Evolutionary conservation across 1,139 yeast species (phyloP).

Genomic region (Yamadazyma friedrichii): DNA sequence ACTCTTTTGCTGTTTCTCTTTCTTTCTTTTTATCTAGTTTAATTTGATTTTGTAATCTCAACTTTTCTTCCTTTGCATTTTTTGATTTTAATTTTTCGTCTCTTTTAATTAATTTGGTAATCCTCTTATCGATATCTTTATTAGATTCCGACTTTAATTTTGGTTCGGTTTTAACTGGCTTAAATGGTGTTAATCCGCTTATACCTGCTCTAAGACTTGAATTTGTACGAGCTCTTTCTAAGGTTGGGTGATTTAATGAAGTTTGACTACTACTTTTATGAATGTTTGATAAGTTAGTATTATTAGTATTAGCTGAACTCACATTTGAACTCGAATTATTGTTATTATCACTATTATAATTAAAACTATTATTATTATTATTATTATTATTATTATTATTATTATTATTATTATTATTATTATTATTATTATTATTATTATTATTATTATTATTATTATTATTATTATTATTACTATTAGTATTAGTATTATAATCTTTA

Average conservation of each 20-base stretch:
- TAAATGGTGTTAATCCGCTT: conserved; percentile 30
- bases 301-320: neutral
- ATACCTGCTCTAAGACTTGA: conserved; percentile 25
- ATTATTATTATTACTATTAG: neutral
- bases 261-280: neutral
- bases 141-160: conserved; percentile 17
- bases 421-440: neutral
- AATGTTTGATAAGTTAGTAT: neutral
- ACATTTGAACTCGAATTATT: neutral
- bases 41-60: conserved; percentile 11
- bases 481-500: no score
- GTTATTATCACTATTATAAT: neutral
- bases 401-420: neutral
- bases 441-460: neutral
- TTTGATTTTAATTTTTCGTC: conserved; percentile 28
- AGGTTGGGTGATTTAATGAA: neutral
- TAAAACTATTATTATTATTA: neutral
- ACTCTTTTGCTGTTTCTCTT: conserved; percentile 10
- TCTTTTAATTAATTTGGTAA: conserved; percentile 28
- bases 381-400: neutral
- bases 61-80: conserved; percentile 23
- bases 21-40: conserved; percentile 14
- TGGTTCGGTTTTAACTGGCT: conserved; percentile 21
- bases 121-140: conserved; percentile 31
- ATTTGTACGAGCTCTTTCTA: conserved; percentile 25